Evolutionary conservation across 2,329 filamentous ascomycete genomes (phyloP).

Genomic region (Stagonosporopsis chrysanthemi): DNA sequence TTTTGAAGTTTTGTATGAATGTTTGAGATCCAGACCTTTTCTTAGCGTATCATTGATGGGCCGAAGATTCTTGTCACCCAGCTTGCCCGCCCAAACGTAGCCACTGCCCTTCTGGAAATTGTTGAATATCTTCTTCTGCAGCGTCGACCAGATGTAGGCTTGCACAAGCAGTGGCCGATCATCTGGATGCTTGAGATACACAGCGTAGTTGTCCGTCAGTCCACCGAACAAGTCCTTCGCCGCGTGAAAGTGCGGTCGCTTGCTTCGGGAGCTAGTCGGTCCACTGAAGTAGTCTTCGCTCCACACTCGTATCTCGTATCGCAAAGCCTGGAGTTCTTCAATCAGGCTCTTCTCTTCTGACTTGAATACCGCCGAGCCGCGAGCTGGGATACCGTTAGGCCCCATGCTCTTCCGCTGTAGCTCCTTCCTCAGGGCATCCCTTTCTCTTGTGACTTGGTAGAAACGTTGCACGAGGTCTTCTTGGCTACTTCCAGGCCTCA

Average conservation of each 20-base stretch:
- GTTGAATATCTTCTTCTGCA: slow-evolving; percentile 50
- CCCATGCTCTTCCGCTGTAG: slow-evolving; percentile 46
- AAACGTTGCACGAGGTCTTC: slow-evolving; percentile 49
- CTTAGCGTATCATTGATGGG: slow-evolving; percentile 48
- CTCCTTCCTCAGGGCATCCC: slow-evolving; percentile 47
- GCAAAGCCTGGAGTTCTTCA: slow-evolving; percentile 44
- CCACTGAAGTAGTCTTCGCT: slow-evolving; percentile 47
- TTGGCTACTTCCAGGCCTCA: slow-evolving; percentile 42
- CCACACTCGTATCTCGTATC: slow-evolving; percentile 47
- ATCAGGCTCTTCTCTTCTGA: slow-evolving; percentile 48
- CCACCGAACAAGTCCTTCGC: slow-evolving; percentile 44
- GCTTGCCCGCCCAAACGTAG: slow-evolving; percentile 49
- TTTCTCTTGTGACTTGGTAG: slow-evolving; percentile 49
- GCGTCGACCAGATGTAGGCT: slow-evolving; percentile 45
- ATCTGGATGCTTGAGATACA: slow-evolving; percentile 42
- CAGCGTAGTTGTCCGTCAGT: slow-evolving; percentile 44
- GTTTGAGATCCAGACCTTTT: slow-evolving; percentile 34
- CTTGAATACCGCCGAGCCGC: slow-evolving; percentile 40
- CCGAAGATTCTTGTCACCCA: slow-evolving; percentile 48
- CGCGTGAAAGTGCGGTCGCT: slow-evolving; percentile 42
- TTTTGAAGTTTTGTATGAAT: background rate
- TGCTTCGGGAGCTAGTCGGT: slow-evolving; percentile 33
- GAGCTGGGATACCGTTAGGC: slow-evolving; percentile 37
- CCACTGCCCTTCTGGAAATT: slow-evolving; percentile 46
- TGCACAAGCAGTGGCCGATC: slow-evolving; percentile 49